Conservation (phyloP, 768 basidiomycete genomes). For the Mycena crocata region DNA sequence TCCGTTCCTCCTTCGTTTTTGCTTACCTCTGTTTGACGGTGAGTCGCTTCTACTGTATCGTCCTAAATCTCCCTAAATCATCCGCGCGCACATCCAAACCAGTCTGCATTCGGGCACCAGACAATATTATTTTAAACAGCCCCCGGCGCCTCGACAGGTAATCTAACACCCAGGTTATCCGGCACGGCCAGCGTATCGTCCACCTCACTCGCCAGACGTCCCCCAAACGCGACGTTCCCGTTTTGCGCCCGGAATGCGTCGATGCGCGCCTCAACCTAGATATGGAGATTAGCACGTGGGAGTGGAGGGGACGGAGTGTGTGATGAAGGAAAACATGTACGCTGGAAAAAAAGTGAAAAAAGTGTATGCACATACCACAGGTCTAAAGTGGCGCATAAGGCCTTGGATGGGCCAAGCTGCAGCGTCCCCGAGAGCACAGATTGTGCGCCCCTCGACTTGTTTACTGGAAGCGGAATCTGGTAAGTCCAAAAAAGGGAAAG, state of each 20-base stretch:
- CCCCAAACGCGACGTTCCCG: conserved; percentile 91
- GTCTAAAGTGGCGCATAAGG: conserved; percentile 97
- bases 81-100: too few species aligned
- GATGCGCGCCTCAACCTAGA: conserved; percentile 81
- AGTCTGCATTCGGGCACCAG: not conserved
- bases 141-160: conserved; percentile 47
- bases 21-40: too few species aligned
- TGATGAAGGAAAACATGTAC: too few species aligned
- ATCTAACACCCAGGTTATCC: conserved; percentile 75
- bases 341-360: not conserved
- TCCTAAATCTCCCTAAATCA: too few species aligned
- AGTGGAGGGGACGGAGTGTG: too few species aligned
- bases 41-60: too few species aligned
- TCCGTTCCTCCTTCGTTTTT: too few species aligned
- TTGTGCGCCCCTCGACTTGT: conserved; percentile 97
- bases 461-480: conserved; percentile 63
- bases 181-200: conserved; percentile 78
- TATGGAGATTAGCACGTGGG: too few species aligned
- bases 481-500: not conserved
- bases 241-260: conserved; percentile 77
- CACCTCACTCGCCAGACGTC: conserved; percentile 74
- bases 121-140: conserved; percentile 24
- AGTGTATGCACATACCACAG: conserved; percentile 68
- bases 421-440: conserved; percentile 96
- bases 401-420: conserved; percentile 99